phyloP scores from a whole-genome alignment of 148 eudicot species.

The Rhododendron griersonianum region DNA sequence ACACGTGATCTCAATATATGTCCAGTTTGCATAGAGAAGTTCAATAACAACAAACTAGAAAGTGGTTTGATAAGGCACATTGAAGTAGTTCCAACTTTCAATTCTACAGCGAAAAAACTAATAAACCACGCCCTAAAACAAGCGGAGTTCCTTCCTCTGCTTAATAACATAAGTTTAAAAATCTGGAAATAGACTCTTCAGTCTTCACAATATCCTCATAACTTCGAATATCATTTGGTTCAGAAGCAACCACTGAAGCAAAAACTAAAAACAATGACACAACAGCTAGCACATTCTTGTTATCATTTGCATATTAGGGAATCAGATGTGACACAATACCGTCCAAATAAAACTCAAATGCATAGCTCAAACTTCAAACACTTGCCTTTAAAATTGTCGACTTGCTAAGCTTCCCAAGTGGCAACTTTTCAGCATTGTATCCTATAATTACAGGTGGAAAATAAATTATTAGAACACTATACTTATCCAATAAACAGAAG shows the following conservation, averaged over 20 bases:
- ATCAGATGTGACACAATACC: background rate
- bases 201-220: background rate
- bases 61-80: background rate
- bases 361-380: constrained; percentile 5
- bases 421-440: constrained; percentile 95
- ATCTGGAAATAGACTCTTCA: background rate
- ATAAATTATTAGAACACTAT: background rate
- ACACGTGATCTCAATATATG: background rate
- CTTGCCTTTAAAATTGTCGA: constrained; percentile 82
- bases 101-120: background rate
- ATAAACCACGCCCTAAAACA: background rate
- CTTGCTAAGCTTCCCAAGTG: constrained; percentile 93
- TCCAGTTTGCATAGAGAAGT: constrained; percentile 3
- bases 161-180: background rate
- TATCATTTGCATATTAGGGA: background rate
- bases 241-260: background rate
- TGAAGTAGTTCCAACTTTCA: background rate
- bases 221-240: background rate
- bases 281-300: background rate
- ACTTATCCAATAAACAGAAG: background rate
- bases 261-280: background rate
- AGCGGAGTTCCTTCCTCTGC: background rate
- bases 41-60: background rate
- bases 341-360: constrained; percentile 8
- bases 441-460: constrained; percentile 37